Base-by-base conservation (phyloP, 1,284 basidiomycete species). In the Stygiomarasmius scandens region DNA sequence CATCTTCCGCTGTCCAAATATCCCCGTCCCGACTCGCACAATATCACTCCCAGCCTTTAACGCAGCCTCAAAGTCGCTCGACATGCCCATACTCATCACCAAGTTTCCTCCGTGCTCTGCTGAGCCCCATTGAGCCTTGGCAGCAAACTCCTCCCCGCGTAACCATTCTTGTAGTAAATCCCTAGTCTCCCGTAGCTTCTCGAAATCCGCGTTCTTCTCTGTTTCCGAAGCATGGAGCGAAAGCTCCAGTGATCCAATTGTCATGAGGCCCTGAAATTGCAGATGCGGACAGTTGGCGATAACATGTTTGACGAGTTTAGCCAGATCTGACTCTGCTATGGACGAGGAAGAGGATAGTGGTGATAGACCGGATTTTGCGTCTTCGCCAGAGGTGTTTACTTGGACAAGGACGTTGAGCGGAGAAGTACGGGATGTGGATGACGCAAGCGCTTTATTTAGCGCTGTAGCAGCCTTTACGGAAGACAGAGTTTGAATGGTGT, bases 81-180 rank as follows among this genome's bases (percentile, higher is more conserved):
- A 96, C 96, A 99, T 99, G 20, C 96, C 96, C 96, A 98, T 98
- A 67, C 94, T 96, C 69, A 99, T 71, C 67, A 95, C 70, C 59
- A 98, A 71, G 54, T 74, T 76, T 3, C 86, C 82, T 4, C 68
- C 76, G 34, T 78, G 76, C 19, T 46, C 55, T 10, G 46, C 55
- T 49, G 77, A 73, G 8, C 86, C 86, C 84, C 83, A 88, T 45
- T 62, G 72, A 29, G 46, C 57, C 16, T 44, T 61, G 1, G 19
- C 25, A 23, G 4, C 24, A 24, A 78, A 72, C 22, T 72, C 38
- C 16, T 41, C 68, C 6, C 67, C 61, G 27, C 62, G 63, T 51
- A 92, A 69, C 27, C 74, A 69, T 12, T 68, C 72, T 45, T 81
- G 77, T 54, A 97, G 74, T 14, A 76, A 62, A 49, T 83, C 80